phyloP scores from a whole-genome alignment of 345 rosid species.

The Pistacia integerrima region DNA sequence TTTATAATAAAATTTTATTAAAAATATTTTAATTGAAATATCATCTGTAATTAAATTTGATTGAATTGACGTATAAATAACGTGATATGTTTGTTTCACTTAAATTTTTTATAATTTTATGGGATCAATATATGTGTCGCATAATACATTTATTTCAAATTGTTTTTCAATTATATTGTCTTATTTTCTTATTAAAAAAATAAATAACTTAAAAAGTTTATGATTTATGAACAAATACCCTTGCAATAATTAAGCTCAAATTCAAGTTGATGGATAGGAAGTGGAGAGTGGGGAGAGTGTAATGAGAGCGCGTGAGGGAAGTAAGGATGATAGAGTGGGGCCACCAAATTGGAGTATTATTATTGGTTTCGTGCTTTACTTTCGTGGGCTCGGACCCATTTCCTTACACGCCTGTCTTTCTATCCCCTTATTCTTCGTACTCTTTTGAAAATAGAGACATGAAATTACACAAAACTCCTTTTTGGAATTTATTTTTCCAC shows the following conservation, averaged over 20 bases:
- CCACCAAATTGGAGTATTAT: not conserved
- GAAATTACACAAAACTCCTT: not conserved
- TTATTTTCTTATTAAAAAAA: no score
- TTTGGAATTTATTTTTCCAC: no score
- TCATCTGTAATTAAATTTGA: no score
- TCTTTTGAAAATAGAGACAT: slow-evolving; percentile 9
- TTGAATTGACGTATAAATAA: no score
- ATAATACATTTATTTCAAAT: no score
- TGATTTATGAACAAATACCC: no score
- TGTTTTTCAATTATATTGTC: not conserved
- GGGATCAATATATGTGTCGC: no score
- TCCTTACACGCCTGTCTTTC: slow-evolving; percentile 37
- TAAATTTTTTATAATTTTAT: not conserved
- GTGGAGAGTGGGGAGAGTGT: not conserved
- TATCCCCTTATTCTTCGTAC: not conserved
- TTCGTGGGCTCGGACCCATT: slow-evolving; percentile 35
- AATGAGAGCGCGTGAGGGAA: slow-evolving; percentile 10
- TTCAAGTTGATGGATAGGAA: no score
- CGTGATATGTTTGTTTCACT: not conserved
- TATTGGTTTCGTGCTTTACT: slow-evolving; percentile 5
- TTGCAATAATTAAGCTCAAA: no score
- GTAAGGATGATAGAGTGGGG: not conserved
- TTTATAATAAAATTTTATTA: no score
- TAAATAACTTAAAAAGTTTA: no score
- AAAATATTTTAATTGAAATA: no score